Conservation (phyloP, 257 asterid genomes). For the Capsicum rhomboideum region DNA sequence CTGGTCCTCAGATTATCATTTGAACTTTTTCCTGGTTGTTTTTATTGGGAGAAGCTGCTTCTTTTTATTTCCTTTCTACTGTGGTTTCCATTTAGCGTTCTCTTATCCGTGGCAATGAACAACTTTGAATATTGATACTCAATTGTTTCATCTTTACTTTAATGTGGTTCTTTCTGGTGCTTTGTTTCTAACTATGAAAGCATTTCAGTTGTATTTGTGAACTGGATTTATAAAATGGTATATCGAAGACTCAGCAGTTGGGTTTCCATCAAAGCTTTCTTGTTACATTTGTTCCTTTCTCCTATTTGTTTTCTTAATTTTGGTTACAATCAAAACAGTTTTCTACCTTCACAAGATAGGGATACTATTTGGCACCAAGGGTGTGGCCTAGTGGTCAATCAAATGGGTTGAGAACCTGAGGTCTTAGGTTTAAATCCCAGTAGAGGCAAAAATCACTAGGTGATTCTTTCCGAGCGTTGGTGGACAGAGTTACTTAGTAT, state of each 20-base stretch:
- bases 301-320: neutral
- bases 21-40: slow-evolving; percentile 4
- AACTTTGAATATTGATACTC: slow-evolving; percentile 1
- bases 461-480: too few species aligned
- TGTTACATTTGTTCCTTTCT: neutral
- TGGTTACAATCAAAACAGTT: neutral
- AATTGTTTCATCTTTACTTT: neutral
- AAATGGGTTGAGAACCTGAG: too few species aligned
- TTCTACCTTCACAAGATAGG: too few species aligned
- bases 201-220: neutral
- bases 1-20: neutral
- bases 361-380: too few species aligned
- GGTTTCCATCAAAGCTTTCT: neutral
- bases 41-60: slow-evolving; percentile 14
- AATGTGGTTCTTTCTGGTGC: neutral
- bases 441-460: too few species aligned
- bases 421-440: too few species aligned
- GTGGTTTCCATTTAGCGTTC: slow-evolving; percentile 8
- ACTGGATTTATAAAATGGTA: neutral
- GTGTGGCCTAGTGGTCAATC: too few species aligned
- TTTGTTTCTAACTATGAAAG: neutral
- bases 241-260: neutral
- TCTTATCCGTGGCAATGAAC: neutral
- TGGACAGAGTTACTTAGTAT: too few species aligned
- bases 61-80: slow-evolving; percentile 8